Evolutionary conservation across 257 asterid species (phyloP), one percentile per base, ranked within the genome.

Genomic region (Jacaranda mimosifolia): DNA sequence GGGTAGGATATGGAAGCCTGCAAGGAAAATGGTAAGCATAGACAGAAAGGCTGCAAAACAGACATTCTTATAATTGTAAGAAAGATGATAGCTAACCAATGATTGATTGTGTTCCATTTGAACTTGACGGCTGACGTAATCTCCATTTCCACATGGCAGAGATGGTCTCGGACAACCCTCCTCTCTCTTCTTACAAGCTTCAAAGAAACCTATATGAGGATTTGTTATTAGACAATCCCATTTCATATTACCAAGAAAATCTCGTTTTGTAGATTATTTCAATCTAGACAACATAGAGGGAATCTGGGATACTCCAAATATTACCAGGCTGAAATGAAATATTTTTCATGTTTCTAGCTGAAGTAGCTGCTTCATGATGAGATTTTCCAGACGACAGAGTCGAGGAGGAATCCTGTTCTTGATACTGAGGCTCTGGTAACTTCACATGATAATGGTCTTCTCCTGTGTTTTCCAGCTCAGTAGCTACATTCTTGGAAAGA

Each of bases 1-100:
- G 88, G 87, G 78, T 82, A 87, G 49, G 91, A 83, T 14, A 65
- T 48, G 84, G 78, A 80, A 77, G 84, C 91, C 97, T 92, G 87
- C 68, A 81, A 86, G 69, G 18, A 39, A 68, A 65, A 75, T 12
- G 17, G 39, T 36, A 55, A 71, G 1, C 15, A 68, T 15, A 45
- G 49, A 45, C 35, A 15, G 45, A 52, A 26, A 17, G n/a, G 35
- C 10, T 59, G 60, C 63, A 15, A 48, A 51, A 35, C 40, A 56
- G n/a, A 32, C 42, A 11, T 14, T 52, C 17, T 48, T 80, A 55
- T 1, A 42, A 74, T 49, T 63, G 21, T 52, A 77, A 43, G 77
- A 65, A 70, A n/a, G 62, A 60, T 5, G 72, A 43, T n/a, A 78
- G 80, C 91, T 79, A 59, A 91, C 93, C 91, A 75, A 52, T 39